Evolutionary conservation across 805 yeast species (phyloP).

Genomic region (Wickerhamiella lipophila): DNA sequence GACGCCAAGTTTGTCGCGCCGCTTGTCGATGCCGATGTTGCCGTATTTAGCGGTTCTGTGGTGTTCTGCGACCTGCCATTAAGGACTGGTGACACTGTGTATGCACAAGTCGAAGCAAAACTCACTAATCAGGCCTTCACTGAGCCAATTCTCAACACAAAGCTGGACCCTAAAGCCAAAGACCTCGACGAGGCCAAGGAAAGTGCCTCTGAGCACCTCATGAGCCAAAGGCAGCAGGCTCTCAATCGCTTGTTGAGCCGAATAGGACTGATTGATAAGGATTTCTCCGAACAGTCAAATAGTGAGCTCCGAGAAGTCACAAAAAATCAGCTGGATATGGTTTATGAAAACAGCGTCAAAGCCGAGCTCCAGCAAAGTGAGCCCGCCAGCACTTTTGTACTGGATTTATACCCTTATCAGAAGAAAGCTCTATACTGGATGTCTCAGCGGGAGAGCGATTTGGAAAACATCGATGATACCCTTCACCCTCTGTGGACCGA

Average conservation of each 20-base stretch:
- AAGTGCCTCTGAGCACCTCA: constrained; percentile 39
- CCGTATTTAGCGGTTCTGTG: constrained; percentile 42
- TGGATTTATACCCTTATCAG: constrained; percentile 64
- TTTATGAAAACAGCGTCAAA: constrained; percentile 52
- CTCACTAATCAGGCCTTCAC: constrained; percentile 32
- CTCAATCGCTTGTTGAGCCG: constrained; percentile 43
- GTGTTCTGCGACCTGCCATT: constrained; percentile 45
- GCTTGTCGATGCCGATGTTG: constrained; percentile 43
- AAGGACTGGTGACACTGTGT: constrained; percentile 64
- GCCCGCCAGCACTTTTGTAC: constrained; percentile 41
- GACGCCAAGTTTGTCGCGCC: constrained; percentile 56
- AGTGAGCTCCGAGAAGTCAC: constrained; percentile 35
- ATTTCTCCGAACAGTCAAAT: constrained; percentile 21
- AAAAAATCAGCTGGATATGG: constrained; percentile 60
- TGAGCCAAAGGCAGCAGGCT: constrained; percentile 44
- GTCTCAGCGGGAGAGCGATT: constrained; percentile 58
- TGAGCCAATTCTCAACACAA: constrained; percentile 25
- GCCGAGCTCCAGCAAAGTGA: constrained; percentile 49
- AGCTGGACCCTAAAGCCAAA: constrained; percentile 8
- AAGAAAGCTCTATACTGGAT: constrained; percentile 81
- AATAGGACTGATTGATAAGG: constrained; percentile 26
- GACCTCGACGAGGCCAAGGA: constrained; percentile 32
- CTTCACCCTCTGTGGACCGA: constrained; percentile 81
- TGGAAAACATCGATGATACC: constrained; percentile 28
- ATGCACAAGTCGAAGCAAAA: constrained; percentile 55